Conservation (phyloP, 2,329 filamentous ascomycete genomes). For the Alternaria gansuensis region DNA sequence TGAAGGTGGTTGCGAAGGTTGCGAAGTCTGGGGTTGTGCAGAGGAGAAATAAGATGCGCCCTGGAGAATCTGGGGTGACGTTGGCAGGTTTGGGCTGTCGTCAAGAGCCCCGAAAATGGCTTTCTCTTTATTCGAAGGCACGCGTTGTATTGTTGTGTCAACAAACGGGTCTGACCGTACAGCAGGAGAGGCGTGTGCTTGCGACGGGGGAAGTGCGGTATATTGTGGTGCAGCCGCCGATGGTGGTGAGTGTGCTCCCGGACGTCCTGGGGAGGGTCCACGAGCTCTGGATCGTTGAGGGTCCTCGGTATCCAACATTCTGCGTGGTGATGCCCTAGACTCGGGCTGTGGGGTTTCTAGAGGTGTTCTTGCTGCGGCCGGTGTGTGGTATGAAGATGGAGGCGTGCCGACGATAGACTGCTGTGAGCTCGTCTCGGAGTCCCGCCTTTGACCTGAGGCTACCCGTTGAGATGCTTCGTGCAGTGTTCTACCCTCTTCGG, state of each 20-base stretch:
- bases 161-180: conserved; percentile 35
- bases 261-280: conserved; percentile 40
- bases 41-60: conserved; percentile 21
- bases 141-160: conserved; percentile 29
- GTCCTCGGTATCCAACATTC: conserved; percentile 36
- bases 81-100: conserved; percentile 34
- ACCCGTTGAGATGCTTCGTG: conserved; percentile 54
- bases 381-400: conserved; percentile 32
- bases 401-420: conserved; percentile 38
- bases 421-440: conserved; percentile 46
- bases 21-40: conserved; percentile 21
- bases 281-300: conserved; percentile 45
- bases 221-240: conserved; percentile 43
- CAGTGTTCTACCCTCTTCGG: conserved; percentile 61
- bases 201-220: conserved; percentile 38
- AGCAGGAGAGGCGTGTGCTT: conserved; percentile 33
- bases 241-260: conserved; percentile 7
- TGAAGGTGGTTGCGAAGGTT: conserved; percentile 8
- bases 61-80: conserved; percentile 38
- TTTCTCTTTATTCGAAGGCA: conserved; percentile 27
- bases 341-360: conserved; percentile 28
- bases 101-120: conserved; percentile 28
- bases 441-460: conserved; percentile 31
- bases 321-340: conserved; percentile 27
- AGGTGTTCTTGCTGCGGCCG: conserved; percentile 34